Percentiles rank a stretch among this genome's conserved stretches.
phyloP scores from a whole-genome alignment of 177 flowering plant genomes.

The Telopea speciosissima region DNA sequence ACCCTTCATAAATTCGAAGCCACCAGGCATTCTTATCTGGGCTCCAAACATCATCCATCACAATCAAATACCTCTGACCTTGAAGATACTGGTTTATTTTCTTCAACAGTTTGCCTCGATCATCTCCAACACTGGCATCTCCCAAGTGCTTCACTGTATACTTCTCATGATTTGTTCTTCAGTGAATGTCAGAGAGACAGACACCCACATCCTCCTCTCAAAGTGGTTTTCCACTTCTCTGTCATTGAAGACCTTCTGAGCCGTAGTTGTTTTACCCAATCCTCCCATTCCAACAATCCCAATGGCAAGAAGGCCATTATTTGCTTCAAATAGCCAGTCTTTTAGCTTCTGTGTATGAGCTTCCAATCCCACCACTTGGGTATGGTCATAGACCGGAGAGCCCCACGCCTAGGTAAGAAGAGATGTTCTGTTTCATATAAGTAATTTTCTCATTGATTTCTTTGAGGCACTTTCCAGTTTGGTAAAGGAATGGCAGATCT shows the following conservation, averaged over 20 bases:
- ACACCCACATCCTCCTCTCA: slow-evolving; percentile 17
- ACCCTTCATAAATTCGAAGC: slow-evolving; percentile 22
- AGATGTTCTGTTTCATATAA: slow-evolving; percentile 24
- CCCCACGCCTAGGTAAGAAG: slow-evolving; percentile 25
- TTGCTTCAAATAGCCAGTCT: slow-evolving; percentile 30
- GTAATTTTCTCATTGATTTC: slow-evolving; percentile 33
- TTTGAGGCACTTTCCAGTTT: slow-evolving; percentile 28
- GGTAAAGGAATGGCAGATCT: slow-evolving; percentile 17
- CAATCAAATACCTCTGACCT: slow-evolving; percentile 33
- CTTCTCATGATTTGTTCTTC: slow-evolving; percentile 34
- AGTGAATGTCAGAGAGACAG: slow-evolving; percentile 26
- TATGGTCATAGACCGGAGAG: slow-evolving; percentile 9
- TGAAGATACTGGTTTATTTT: slow-evolving; percentile 28
- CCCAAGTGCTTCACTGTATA: slow-evolving; percentile 26
- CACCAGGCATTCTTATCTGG: slow-evolving; percentile 26
- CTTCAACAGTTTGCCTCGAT: slow-evolving; percentile 21
- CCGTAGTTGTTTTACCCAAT: background rate
- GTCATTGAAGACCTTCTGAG: background rate
- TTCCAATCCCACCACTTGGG: slow-evolving; percentile 33
- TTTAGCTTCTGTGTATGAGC: slow-evolving; percentile 33
- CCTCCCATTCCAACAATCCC: background rate
- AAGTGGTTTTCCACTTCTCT: background rate
- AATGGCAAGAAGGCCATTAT: slow-evolving; percentile 11
- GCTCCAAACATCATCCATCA: slow-evolving; percentile 38
- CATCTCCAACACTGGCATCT: slow-evolving; percentile 29